Evolutionary conservation across 306 rosid genomes (phyloP), one percentile per base, ranked within the genome.

Genomic region (Vigna radiata): DNA sequence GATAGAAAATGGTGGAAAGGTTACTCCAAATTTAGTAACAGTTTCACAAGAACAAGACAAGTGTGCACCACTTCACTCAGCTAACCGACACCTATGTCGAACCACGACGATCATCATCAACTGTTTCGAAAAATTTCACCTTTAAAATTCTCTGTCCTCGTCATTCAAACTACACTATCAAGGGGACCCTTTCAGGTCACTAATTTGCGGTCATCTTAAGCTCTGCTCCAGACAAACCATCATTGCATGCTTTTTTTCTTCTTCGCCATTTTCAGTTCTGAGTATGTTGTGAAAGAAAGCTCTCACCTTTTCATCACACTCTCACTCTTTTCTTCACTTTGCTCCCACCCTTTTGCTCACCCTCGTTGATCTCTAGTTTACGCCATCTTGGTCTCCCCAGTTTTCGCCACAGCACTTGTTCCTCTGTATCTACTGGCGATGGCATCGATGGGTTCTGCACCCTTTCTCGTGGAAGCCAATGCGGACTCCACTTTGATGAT

Each of bases 371-470:
- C 18, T 37, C 72, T 68, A 82, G 17, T 10, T 84, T 85, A 85
- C 73, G 52, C 61, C 77, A 54, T 55, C 76, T 81, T 87, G 79
- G 79, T 82, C 48, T 72, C 4, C 78, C 47, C 62, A 11, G 14
- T 70, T 88, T 67, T 65, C 68, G 41, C 13, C 68, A 50, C 29
- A 62, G 0, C 14, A 0, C 27, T 16, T 16, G 8, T 54, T 37
- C 12, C 68, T 41, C 3, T 78, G 12, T 19, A 23, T 81, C 18
- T 50, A 29, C 14, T 75, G 27, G 62, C 68, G 64, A 95, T 92
- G 97, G 80, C 91, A 11, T 88, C 93, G 25, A 41, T 90, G 13
- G 83, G 85, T 72, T 82, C 91, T 50, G 68, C 79, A 7, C 88
- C 94, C 17, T 79, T 87, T 62, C 65, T 82, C 25, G 62, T 85